These are phyloP conservation scores for Fusarium sacchari DNA, from an alignment of 2,329 filamentous ascomycete genomes.

Conservation along the genomic window DNA sequence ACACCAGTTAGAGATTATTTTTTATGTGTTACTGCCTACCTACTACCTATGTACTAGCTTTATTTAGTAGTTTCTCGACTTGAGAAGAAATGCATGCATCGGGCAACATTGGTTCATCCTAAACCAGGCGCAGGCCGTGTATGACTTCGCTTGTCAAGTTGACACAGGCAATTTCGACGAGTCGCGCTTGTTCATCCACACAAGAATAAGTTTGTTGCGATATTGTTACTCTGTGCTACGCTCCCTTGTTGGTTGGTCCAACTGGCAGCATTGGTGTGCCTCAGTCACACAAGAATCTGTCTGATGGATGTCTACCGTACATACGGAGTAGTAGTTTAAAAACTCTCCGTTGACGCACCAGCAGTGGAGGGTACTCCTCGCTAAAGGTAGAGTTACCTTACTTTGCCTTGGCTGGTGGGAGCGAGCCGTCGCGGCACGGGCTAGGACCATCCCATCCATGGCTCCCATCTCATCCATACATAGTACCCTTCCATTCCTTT, in stretches of 20 bases:
- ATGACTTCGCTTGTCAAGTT: slow-evolving; percentile 11
- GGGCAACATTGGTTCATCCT: background rate
- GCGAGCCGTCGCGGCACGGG: slow-evolving; percentile 32
- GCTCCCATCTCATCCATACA: slow-evolving; percentile 11
- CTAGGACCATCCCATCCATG: slow-evolving; percentile 27
- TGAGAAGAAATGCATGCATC: background rate
- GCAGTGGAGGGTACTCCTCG: slow-evolving; percentile 13
- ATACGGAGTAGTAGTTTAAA: background rate
- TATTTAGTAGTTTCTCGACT: background rate
- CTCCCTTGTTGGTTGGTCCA: background rate
- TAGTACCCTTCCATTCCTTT: background rate
- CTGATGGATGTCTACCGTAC: background rate
- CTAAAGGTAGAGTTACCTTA: slow-evolving; percentile 2
- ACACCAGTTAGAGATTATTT: slow-evolving; percentile 26
- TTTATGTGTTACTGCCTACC: slow-evolving; percentile 11
- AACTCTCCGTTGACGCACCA: slow-evolving; percentile 30
- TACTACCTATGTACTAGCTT: too few species aligned
- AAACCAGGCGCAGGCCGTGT: background rate
- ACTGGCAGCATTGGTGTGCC: background rate
- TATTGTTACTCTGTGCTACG: slow-evolving; percentile 5
- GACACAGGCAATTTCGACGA: background rate
- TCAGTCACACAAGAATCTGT: slow-evolving; percentile 5
- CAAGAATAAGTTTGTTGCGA: slow-evolving; percentile 1
- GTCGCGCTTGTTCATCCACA: slow-evolving; percentile 17
- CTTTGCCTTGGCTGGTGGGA: slow-evolving; percentile 19